These are phyloP conservation scores for Isatis tinctoria DNA, from an alignment of 345 rosid species.

Conservation along the genomic window DNA sequence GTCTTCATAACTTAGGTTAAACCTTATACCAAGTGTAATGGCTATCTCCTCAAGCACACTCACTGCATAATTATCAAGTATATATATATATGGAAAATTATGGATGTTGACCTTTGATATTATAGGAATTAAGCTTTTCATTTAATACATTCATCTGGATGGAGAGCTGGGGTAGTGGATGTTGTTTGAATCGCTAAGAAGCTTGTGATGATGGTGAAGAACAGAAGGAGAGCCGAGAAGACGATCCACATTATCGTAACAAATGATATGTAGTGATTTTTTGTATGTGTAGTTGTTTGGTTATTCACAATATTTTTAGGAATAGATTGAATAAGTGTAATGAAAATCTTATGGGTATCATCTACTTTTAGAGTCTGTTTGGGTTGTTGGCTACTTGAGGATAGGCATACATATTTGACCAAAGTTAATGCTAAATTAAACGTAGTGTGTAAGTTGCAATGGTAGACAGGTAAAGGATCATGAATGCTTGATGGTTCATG, in stretches of 20 bases:
- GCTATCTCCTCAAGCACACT: conserved; percentile 13
- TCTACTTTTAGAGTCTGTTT: no score
- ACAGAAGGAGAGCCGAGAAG: neutral
- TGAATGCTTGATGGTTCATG: neutral
- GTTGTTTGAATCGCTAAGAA: neutral
- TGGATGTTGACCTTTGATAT: neutral
- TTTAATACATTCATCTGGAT: conserved; percentile 9
- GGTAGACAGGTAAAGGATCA: neutral
- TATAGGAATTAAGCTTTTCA: neutral
- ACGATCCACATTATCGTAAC: neutral
- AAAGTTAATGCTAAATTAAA: no score
- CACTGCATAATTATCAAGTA: neutral
- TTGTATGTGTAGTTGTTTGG: no score
- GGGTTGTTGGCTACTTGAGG: no score
- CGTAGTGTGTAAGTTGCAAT: no score
- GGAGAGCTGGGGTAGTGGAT: neutral
- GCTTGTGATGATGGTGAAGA: conserved; percentile 1
- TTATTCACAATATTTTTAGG: no score
- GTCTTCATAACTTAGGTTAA: neutral
- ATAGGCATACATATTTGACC: no score
- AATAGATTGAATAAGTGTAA: no score
- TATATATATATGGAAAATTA: neutral
- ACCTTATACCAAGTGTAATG: conserved; percentile 18
- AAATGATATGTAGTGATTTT: no score
- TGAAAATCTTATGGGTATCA: no score